phyloP scores from a whole-genome alignment of 2,329 filamentous ascomycete species.

The Curvularia hawaiiensis region DNA sequence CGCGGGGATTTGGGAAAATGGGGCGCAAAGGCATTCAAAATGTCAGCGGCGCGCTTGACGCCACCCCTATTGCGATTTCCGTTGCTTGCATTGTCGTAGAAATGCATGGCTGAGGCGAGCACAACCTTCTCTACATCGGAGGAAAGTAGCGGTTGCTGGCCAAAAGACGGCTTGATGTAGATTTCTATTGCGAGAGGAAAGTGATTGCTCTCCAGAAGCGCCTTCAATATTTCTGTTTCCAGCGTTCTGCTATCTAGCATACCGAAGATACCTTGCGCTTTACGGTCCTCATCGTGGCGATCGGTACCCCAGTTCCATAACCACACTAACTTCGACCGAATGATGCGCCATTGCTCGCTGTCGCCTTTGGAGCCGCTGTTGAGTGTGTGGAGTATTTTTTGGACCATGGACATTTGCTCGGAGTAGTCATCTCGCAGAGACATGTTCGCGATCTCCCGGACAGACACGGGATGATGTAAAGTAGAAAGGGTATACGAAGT shows the following conservation, averaged over 20 bases:
- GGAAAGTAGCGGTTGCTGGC: conserved; percentile 56
- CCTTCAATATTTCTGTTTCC: conserved; percentile 73
- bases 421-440: conserved; percentile 65
- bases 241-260: conserved; percentile 65
- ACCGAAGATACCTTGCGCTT: conserved; percentile 59
- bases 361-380: conserved; percentile 61
- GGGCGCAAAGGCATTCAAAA: conserved; percentile 65
- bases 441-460: conserved; percentile 60
- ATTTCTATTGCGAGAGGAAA: conserved; percentile 63
- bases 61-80: conserved; percentile 77
- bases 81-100: conserved; percentile 83
- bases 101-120: conserved; percentile 66
- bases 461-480: conserved; percentile 49
- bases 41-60: conserved; percentile 71
- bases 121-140: conserved; percentile 65
- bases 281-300: conserved; percentile 48
- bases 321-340: conserved; percentile 72
- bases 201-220: conserved; percentile 67
- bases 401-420: conserved; percentile 67
- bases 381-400: conserved; percentile 63
- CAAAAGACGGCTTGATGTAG: conserved; percentile 63
- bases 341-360: conserved; percentile 56
- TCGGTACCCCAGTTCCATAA: conserved; percentile 71
- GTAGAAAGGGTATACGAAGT: conserved; percentile 52
- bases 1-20: conserved; percentile 60